Evolutionary conservation across 2,329 filamentous ascomycete species (phyloP).

Genomic region (Scedosporium dehoogii): DNA sequence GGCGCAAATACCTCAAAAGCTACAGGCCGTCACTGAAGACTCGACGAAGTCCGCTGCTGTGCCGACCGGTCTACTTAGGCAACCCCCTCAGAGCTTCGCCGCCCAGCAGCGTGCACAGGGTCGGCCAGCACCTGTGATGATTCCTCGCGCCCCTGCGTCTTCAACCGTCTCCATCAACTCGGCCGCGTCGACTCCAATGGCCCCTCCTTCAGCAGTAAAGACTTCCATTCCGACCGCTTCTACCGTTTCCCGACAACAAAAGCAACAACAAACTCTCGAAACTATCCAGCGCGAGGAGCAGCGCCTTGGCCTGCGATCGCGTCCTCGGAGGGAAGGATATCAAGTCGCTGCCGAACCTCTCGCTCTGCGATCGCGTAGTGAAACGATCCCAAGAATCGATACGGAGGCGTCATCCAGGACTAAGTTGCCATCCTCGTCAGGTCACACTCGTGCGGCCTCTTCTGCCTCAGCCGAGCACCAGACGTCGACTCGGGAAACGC

Average conservation of each 20-base stretch:
- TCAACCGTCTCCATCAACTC: not conserved
- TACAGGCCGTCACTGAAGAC: conserved; percentile 3
- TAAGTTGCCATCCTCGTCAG: not conserved
- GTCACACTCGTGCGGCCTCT: not conserved
- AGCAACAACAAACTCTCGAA: not conserved
- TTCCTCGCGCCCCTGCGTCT: not conserved
- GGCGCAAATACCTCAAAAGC: not conserved
- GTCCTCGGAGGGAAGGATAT: not conserved
- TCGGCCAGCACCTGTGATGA: conserved; percentile 11
- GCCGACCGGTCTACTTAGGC: conserved; percentile 32
- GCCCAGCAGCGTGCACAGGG: conserved; percentile 54
- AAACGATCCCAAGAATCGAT: conserved; percentile 1
- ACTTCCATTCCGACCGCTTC: not conserved
- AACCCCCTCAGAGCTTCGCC: conserved; percentile 54
- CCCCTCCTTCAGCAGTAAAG: not conserved
- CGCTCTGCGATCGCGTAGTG: conserved; percentile 3
- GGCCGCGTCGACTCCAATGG: not conserved
- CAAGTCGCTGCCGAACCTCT: not conserved
- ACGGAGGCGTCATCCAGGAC: not conserved
- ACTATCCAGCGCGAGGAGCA: not conserved
- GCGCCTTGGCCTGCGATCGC: not conserved
- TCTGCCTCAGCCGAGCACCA: not conserved
- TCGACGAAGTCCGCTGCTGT: conserved; percentile 6
- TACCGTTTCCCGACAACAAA: not conserved
- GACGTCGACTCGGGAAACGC: not conserved